Percentiles rank a stretch among this genome's conserved stretches.
Evolutionary conservation across 257 asterid species (phyloP).

Genomic region (Nicotiana sylvestris): DNA sequence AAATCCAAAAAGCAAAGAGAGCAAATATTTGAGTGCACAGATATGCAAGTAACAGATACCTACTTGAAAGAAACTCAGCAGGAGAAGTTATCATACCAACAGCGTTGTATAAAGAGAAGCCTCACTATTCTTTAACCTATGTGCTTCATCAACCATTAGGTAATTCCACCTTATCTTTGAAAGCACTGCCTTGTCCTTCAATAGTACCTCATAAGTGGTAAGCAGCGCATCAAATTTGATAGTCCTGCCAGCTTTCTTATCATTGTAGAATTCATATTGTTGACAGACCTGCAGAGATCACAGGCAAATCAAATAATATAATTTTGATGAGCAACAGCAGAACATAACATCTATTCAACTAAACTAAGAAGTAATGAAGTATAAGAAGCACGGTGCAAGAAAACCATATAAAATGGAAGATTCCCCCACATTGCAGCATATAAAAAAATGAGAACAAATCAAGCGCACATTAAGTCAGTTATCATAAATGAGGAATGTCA

Average conservation of each 20-base stretch:
- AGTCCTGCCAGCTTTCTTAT: slow-evolving; percentile 63
- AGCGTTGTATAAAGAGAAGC: slow-evolving; percentile 84
- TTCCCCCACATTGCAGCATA: background rate
- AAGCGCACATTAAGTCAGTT: background rate
- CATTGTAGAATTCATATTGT: slow-evolving; percentile 84
- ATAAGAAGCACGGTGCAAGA: background rate
- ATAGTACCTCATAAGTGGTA: slow-evolving; percentile 89
- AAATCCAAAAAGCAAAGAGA: slow-evolving; percentile 6
- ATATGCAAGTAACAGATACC: background rate
- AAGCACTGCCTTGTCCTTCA: slow-evolving; percentile 89
- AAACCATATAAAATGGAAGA: background rate
- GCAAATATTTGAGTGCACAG: background rate
- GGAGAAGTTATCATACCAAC: slow-evolving; percentile 41
- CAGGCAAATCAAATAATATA: slow-evolving; percentile 2
- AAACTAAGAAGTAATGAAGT: background rate
- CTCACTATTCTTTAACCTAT: slow-evolving; percentile 94
- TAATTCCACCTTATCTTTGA: slow-evolving; percentile 96
- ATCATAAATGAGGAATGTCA: background rate
- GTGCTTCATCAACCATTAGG: slow-evolving; percentile 99
- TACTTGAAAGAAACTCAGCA: slow-evolving; percentile 9
- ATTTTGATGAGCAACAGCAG: background rate
- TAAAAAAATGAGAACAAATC: background rate
- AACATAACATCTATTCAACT: background rate
- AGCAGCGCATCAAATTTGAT: slow-evolving; percentile 78
- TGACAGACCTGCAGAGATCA: slow-evolving; percentile 79